These are phyloP conservation scores for Colletotrichum eremochloae DNA, from an alignment of 2,329 filamentous ascomycete genomes.

Conservation along the genomic window DNA sequence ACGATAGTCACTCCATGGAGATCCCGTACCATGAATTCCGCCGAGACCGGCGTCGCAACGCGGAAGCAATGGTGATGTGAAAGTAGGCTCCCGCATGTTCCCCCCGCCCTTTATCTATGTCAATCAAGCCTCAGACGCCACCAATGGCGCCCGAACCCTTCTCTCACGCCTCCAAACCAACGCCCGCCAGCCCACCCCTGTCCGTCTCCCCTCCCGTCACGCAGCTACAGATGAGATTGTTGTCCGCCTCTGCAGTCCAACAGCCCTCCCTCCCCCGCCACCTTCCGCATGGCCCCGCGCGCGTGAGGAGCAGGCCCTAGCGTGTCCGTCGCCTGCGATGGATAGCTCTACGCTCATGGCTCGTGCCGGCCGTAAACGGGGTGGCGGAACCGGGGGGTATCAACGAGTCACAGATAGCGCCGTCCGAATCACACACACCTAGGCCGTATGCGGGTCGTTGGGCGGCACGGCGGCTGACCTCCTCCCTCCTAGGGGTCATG, in stretches of 20 bases:
- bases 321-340: slow-evolving; percentile 25
- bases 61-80: background rate
- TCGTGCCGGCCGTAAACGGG: slow-evolving; percentile 39
- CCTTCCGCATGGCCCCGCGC: slow-evolving; percentile 33
- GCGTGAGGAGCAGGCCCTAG: slow-evolving; percentile 20
- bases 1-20: background rate
- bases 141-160: slow-evolving; percentile 17
- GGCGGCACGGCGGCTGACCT: slow-evolving; percentile 26
- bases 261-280: background rate
- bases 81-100: background rate
- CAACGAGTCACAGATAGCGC: slow-evolving; percentile 42
- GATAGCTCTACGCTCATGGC: slow-evolving; percentile 26
- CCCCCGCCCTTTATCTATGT: slow-evolving; percentile 20
- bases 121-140: slow-evolving; percentile 22
- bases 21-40: background rate
- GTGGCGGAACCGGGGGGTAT: slow-evolving; percentile 7
- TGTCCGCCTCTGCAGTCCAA: slow-evolving; percentile 1
- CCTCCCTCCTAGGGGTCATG: slow-evolving; percentile 28
- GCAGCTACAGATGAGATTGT: slow-evolving; percentile 13
- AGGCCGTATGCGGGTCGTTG: slow-evolving; percentile 36
- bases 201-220: slow-evolving; percentile 19
- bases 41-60: slow-evolving; percentile 25
- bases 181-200: background rate
- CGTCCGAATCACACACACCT: slow-evolving; percentile 41
- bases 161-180: slow-evolving; percentile 15